Evolutionary conservation across 352 stramenopile genomes (phyloP).

Genomic region (Pythium grandisporangium): DNA sequence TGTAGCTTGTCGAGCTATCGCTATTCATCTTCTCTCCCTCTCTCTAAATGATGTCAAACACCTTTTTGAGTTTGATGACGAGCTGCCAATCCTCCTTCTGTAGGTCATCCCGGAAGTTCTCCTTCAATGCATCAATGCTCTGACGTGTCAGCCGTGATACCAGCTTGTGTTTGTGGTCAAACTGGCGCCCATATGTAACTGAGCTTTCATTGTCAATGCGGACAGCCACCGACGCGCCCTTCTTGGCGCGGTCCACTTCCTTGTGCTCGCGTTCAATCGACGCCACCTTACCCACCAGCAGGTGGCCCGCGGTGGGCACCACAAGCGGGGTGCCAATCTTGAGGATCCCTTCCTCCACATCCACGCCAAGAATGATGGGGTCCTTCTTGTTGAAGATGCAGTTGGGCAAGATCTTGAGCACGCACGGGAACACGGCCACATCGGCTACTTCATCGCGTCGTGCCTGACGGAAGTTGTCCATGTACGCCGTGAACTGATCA

Average conservation of each 20-base stretch:
- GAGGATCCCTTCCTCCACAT: slow-evolving; percentile 96
- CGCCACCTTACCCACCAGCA: slow-evolving; percentile 92
- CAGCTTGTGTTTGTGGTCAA: slow-evolving; percentile 89
- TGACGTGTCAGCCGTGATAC: slow-evolving; percentile 83
- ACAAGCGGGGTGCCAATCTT: slow-evolving; percentile 97
- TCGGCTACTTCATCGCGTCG: slow-evolving; percentile 88
- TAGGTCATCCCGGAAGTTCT: slow-evolving; percentile 97
- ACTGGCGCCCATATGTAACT: slow-evolving; percentile 97
- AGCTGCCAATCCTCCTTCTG: slow-evolving; percentile 98
- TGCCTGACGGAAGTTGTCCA: slow-evolving; percentile 91
- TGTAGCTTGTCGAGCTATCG: too few relatives aligned
- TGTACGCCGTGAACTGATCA: slow-evolving; percentile 98
- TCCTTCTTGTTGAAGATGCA: slow-evolving; percentile 99
- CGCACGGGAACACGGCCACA: slow-evolving; percentile 91
- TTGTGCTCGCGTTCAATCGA: slow-evolving; percentile 97
- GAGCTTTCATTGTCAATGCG: slow-evolving; percentile 95
- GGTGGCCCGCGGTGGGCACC: slow-evolving; percentile 52
- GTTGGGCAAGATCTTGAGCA: slow-evolving; percentile 96
- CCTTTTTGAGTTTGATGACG: slow-evolving; percentile 99
- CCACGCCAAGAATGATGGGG: slow-evolving; percentile 98
- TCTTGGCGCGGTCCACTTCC: slow-evolving; percentile 92
- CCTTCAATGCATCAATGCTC: slow-evolving; percentile 98
- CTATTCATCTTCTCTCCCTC: too few relatives aligned
- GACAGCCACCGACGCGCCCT: slow-evolving; percentile 91
- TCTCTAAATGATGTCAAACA: slow-evolving; percentile 98